These are phyloP conservation scores for Diaporthe sp. DNA, from an alignment of 2,329 filamentous ascomycete species.

Conservation along the genomic window DNA sequence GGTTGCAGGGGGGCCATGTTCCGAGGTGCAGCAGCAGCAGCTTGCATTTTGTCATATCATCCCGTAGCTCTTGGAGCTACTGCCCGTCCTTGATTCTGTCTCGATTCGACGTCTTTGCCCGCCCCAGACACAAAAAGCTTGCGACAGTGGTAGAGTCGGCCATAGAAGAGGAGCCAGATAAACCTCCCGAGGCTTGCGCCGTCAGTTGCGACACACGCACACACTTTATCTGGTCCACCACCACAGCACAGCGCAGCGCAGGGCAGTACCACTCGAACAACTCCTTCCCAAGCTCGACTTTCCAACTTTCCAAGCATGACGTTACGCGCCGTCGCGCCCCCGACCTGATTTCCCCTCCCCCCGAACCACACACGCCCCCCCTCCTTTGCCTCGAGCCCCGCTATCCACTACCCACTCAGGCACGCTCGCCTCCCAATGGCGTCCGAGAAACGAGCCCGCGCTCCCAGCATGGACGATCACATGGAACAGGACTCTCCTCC, in stretches of 20 bases:
- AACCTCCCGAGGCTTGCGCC: not conserved
- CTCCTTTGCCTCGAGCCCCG: not conserved
- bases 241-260: not conserved
- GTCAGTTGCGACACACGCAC: not conserved
- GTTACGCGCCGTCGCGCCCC: not conserved
- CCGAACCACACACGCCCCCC: not conserved
- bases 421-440: slow-evolving; percentile 13
- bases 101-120: not conserved
- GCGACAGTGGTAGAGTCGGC: not conserved
- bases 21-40: slow-evolving; percentile 8
- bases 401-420: slow-evolving; percentile 12
- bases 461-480: slow-evolving; percentile 37
- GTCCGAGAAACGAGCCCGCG: slow-evolving; percentile 23
- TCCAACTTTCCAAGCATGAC: slow-evolving; percentile 10
- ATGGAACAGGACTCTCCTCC: slow-evolving; percentile 40
- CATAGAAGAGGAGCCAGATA: not conserved
- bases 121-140: not conserved
- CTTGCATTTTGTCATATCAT: slow-evolving; percentile 19
- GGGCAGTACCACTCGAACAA: not conserved
- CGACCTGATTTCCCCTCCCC: not conserved
- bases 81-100: not conserved
- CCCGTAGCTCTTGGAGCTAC: slow-evolving; percentile 4
- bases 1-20: slow-evolving; percentile 1
- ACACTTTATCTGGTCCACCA: not conserved
- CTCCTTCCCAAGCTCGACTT: not conserved